Evolutionary conservation across 2,329 filamentous ascomycete species (phyloP).

Genomic region (Neofusicoccum ribis): DNA sequence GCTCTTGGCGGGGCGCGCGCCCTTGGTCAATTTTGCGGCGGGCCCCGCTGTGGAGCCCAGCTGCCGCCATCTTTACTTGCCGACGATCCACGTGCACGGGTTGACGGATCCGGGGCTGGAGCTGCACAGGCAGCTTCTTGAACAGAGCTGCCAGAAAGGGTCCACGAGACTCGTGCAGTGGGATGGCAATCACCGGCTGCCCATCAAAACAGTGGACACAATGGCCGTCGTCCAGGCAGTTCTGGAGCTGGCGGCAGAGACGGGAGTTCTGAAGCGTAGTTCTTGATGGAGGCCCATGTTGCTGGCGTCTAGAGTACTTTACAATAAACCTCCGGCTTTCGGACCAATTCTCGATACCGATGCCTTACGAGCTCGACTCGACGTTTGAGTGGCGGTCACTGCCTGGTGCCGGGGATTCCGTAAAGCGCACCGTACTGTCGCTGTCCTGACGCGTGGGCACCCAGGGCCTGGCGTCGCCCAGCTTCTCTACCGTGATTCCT

Average conservation of each 20-base stretch:
- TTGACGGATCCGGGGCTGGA: conserved; percentile 60
- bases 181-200: conserved; percentile 71
- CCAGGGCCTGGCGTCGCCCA: conserved; percentile 33
- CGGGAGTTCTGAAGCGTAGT: no score
- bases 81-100: conserved; percentile 70
- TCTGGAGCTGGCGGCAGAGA: no score
- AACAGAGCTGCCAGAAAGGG: conserved; percentile 60
- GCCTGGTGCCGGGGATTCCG: no score
- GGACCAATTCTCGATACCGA: no score
- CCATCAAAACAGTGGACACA: conserved; percentile 67
- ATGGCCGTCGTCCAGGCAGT: neutral
- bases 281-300: no score
- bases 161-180: conserved; percentile 65
- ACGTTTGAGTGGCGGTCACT: no score
- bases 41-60: no score
- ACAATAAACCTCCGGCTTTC: no score
- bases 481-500: conserved; percentile 29
- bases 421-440: no score
- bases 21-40: conserved; percentile 39
- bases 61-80: conserved; percentile 27
- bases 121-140: conserved; percentile 57
- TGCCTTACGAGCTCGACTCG: no score
- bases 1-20: conserved; percentile 61
- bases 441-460: neutral
- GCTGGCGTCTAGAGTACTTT: no score